phyloP scores from a whole-genome alignment of 2,329 filamentous ascomycete species.

The Akanthomyces uredinophilus region DNA sequence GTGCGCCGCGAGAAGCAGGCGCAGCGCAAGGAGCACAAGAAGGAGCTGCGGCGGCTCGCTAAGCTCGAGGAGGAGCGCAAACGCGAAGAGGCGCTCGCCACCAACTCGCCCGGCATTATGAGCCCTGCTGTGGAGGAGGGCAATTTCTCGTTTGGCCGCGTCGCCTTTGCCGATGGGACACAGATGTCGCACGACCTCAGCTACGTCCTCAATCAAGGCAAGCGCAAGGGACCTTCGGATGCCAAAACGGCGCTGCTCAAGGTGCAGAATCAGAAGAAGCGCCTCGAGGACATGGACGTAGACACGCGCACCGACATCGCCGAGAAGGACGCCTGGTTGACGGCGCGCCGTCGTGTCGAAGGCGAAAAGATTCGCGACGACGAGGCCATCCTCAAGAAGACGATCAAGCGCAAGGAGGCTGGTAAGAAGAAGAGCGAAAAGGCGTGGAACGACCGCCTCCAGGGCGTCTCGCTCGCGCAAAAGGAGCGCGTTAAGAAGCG shows the following conservation, averaged over 20 bases:
- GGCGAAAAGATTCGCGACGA: conserved; percentile 88
- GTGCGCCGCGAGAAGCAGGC: conserved; percentile 81
- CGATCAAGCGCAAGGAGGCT: conserved; percentile 86
- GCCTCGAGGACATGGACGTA: conserved; percentile 68
- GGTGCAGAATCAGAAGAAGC: conserved; percentile 79
- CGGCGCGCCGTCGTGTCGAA: conserved; percentile 80
- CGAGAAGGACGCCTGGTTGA: conserved; percentile 92
- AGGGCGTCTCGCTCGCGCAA: conserved; percentile 68
- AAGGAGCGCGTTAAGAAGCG: conserved; percentile 78
- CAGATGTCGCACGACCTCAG: conserved; percentile 70
- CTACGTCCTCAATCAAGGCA: conserved; percentile 46
- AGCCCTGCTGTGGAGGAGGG: conserved; percentile 50
- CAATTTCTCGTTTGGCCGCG: conserved; percentile 76
- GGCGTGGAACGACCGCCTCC: conserved; percentile 73
- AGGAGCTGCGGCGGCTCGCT: conserved; percentile 70
- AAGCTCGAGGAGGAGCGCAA: conserved; percentile 73
- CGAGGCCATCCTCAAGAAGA: conserved; percentile 83
- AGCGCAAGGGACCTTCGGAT: conserved; percentile 79
- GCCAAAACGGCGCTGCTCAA: conserved; percentile 80
- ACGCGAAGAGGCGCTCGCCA: conserved; percentile 58
- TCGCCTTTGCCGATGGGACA: conserved; percentile 85
- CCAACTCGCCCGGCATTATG: conserved; percentile 57
- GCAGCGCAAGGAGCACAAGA: conserved; percentile 81
- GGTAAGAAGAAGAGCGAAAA: conserved; percentile 87
- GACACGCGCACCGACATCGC: conserved; percentile 80